These are phyloP conservation scores for Lyophyllum decastes DNA, from an alignment of 768 basidiomycete species.

Conservation along the genomic window DNA sequence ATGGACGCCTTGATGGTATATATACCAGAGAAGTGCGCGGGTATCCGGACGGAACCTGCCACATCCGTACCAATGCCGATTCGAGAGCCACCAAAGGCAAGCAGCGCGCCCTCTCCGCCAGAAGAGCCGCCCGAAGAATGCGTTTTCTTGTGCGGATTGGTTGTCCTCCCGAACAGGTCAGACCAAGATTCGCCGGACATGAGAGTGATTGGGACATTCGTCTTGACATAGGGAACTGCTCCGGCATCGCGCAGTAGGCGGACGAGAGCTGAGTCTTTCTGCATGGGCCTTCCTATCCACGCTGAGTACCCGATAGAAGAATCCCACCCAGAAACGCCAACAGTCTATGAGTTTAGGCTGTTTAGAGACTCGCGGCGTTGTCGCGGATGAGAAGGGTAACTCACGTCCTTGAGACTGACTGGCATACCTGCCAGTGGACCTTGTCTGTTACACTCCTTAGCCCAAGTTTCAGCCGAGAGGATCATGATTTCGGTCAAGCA, in stretches of 20 bases:
- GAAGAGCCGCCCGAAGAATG: constrained; percentile 67
- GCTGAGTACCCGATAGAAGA: constrained; percentile 61
- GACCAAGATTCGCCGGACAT: constrained; percentile 59
- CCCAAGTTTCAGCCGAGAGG: constrained; percentile 33
- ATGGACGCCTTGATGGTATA: constrained; percentile 57
- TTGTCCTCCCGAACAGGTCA: constrained; percentile 59
- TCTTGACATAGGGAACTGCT: constrained; percentile 68
- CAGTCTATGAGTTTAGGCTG: constrained; percentile 32
- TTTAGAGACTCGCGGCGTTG: background rate
- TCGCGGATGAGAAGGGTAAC: constrained; percentile 3
- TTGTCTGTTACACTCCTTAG: constrained; percentile 27
- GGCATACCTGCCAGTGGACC: constrained; percentile 56
- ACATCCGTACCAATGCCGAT: constrained; percentile 72
- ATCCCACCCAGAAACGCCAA: constrained; percentile 57
- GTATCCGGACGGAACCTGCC: constrained; percentile 67
- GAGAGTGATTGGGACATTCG: constrained; percentile 61
- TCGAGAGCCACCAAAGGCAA: constrained; percentile 60
- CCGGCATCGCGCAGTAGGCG: constrained; percentile 59
- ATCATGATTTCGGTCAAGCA: constrained; percentile 62
- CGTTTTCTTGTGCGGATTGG: constrained; percentile 58
- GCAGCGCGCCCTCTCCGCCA: constrained; percentile 66
- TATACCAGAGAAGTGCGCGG: constrained; percentile 65
- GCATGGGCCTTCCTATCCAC: constrained; percentile 42
- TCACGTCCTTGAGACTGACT: constrained; percentile 52
- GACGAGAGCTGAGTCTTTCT: constrained; percentile 50